Evolutionary conservation across 108 stramenopile genomes (phyloP).

Genomic region (Ochromonas danica): DNA sequence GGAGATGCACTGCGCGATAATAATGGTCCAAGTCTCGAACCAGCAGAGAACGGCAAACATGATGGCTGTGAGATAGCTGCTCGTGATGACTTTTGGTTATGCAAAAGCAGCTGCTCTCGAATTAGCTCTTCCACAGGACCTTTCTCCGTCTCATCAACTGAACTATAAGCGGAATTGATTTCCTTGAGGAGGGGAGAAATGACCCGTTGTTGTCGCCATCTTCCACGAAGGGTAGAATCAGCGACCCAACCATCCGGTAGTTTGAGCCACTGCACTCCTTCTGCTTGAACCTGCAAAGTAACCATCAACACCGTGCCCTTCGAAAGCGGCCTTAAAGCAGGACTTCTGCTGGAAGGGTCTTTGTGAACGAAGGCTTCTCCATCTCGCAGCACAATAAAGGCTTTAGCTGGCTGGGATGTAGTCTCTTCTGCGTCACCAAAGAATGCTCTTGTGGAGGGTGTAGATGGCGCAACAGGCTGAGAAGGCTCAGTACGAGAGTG

Average conservation of each 20-base stretch:
- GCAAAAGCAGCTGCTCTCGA: neutral
- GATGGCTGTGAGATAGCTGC: neutral
- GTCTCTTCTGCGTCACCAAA: neutral
- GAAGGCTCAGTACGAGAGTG: neutral
- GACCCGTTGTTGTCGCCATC: neutral
- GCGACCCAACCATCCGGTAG: conserved; percentile 5
- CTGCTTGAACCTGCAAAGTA: neutral
- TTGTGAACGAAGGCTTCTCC: neutral
- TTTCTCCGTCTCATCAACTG: neutral
- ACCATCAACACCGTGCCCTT: neutral
- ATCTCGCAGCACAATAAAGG: neutral
- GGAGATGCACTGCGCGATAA: no score
- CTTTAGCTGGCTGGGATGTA: neutral
- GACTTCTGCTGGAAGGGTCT: neutral
- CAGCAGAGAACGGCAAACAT: neutral
- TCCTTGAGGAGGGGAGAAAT: neutral
- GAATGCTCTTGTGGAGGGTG: neutral
- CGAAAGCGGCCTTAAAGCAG: neutral
- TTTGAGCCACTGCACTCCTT: neutral
- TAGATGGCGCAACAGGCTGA: neutral
- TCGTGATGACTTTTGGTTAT: neutral
- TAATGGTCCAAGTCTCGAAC: no score
- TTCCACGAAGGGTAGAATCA: neutral
- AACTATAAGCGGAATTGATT: neutral
- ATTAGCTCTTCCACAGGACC: neutral